Conservation (phyloP, 257 asterid genomes). For the Solanum okadae region DNA sequence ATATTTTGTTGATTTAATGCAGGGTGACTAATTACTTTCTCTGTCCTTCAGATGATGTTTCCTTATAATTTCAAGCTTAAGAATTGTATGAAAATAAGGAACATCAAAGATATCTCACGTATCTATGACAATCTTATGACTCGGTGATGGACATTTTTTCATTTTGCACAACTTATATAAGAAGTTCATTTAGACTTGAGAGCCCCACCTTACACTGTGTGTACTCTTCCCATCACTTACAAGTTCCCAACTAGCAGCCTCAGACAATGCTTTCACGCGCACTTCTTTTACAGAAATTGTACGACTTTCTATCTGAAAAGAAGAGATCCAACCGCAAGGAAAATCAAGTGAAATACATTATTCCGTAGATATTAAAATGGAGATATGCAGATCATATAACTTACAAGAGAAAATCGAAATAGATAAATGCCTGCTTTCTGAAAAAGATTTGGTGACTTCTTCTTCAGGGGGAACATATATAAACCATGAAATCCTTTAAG, state of each 20-base stretch:
- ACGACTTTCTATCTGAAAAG: constrained; percentile 22
- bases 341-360: background rate
- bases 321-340: background rate
- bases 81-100: background rate
- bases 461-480: constrained; percentile 28
- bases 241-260: constrained; percentile 34
- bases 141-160: background rate
- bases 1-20: background rate
- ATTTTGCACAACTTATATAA: background rate
- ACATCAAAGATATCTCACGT: background rate
- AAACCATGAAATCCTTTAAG: constrained; percentile 37
- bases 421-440: constrained; percentile 39
- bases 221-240: constrained; percentile 9
- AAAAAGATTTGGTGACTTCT: constrained; percentile 16
- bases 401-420: constrained; percentile 52
- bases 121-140: background rate
- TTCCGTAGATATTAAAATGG: constrained; percentile 29
- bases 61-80: background rate
- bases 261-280: constrained; percentile 31
- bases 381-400: background rate
- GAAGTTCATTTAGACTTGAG: background rate
- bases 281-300: constrained; percentile 19
- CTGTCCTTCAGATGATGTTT: background rate
- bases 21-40: background rate
- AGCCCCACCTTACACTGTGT: constrained; percentile 27